Conservation (phyloP, 768 basidiomycete genomes). For the Hydnum rufescens region DNA sequence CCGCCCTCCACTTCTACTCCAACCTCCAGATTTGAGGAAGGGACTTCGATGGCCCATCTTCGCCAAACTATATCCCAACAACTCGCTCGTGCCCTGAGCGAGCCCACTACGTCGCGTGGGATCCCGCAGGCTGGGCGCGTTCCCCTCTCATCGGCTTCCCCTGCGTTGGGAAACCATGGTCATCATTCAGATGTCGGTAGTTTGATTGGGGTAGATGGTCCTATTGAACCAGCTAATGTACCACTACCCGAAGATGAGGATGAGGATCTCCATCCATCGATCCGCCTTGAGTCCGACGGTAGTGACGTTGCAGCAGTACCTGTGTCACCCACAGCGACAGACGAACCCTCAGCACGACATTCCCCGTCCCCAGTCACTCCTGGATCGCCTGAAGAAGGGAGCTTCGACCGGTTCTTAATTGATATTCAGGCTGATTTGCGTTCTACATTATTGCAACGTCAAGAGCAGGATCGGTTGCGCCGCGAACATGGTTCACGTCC, state of each 20-base stretch:
- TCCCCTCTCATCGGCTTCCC: background rate
- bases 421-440: conserved; percentile 61
- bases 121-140: background rate
- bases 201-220: background rate
- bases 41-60: background rate
- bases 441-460: conserved; percentile 30
- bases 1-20: background rate
- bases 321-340: too few relatives aligned
- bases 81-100: background rate
- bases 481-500: background rate
- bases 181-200: background rate
- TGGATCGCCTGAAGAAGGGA: background rate
- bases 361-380: background rate
- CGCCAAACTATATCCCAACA: background rate
- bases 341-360: too few relatives aligned
- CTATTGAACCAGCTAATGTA: background rate
- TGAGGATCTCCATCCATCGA: background rate
- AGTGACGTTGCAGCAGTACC: too few relatives aligned
- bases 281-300: too few relatives aligned
- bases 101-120: background rate
- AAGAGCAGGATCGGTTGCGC: conserved; percentile 1
- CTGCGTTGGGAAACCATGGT: background rate
- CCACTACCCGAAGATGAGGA: background rate
- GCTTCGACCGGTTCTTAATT: conserved; percentile 59
- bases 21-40: background rate